Evolutionary conservation across 1,284 basidiomycete genomes (phyloP), one percentile per base, ranked within the genome.

Genomic region (Naganishia liquefaciens): DNA sequence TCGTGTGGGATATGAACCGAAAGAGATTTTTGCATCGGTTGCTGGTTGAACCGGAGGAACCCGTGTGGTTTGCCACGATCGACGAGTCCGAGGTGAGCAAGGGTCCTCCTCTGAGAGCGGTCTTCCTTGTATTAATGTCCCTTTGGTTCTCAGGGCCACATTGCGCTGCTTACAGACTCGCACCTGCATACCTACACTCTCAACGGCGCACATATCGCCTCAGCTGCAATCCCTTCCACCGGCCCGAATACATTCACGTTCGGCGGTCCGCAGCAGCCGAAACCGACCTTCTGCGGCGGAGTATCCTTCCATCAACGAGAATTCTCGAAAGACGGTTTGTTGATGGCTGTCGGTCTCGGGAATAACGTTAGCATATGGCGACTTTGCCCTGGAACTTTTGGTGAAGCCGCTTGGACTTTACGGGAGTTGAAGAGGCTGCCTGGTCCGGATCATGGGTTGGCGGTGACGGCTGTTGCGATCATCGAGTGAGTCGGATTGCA

Each of bases 1-100:
- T 88, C 17, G 71, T 96, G 7, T 98, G 94, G 94, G 94, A 97
- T 75, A 82, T 92, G 62, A 96, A 97, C 73, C 83, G 87, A 44
- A 86, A 88, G 17, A 79, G 85, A 0, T 93, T 93, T 70, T 85
- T 88, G 15, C 80, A 87, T 61, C 88, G 88, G 0, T 86, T 92
- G 40, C 85, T 85, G 83, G 88, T 91, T 63, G 84, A 82, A 11
- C 70, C 76, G 1, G 76, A 71, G 0, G 80, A 83, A 28, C 81
- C 84, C 0, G 86, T 96, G 3, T 83, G 85, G 68, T 81, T 88
- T 2, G 87, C 88, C 17, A 83, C 88, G 1, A 86, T 97, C 71
- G 90, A 93, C 73, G 90, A 94, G 73, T 87, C 88, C 72, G 91
- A 87, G 57, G 91, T 91, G 71, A 72, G 87, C 47, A 30, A 15